Conservation (phyloP, 139 green algal species). For the Chlorella sp. region DNA sequence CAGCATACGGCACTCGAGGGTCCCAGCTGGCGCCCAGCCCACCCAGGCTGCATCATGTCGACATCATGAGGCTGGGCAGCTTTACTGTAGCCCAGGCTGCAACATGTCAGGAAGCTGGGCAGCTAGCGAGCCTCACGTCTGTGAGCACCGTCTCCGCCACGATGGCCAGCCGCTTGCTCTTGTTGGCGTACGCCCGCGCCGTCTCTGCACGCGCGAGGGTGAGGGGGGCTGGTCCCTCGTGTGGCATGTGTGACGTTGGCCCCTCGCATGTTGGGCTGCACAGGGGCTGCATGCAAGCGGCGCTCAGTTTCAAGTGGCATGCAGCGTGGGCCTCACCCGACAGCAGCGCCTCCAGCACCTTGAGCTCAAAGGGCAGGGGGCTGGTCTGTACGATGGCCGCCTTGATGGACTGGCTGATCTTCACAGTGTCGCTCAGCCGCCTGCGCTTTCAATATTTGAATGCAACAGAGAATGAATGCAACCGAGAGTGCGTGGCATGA, state of each 20-base stretch:
- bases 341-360: conserved; percentile 61
- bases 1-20: too few relatives aligned
- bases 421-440: conserved; percentile 47
- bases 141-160: conserved; percentile 54
- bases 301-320: too few relatives aligned
- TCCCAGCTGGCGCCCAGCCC: too few relatives aligned
- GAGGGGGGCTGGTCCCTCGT: too few relatives aligned
- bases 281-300: too few relatives aligned
- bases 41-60: too few relatives aligned
- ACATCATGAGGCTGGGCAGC: too few relatives aligned
- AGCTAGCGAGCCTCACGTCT: neutral
- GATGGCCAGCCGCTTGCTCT: conserved; percentile 47
- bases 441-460: too few relatives aligned
- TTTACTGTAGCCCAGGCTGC: neutral
- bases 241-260: neutral
- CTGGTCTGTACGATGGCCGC: conserved; percentile 29
- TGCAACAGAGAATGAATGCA: too few relatives aligned
- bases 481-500: too few relatives aligned
- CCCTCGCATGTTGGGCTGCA: too few relatives aligned
- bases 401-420: conserved; percentile 46
- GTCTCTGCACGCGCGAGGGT: conserved; percentile 36
- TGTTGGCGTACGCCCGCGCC: conserved; percentile 42
- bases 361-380: conserved; percentile 59
- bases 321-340: too few relatives aligned
- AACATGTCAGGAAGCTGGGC: neutral